phyloP scores from a whole-genome alignment of 176 grass and related monocot species.

The Phyllostachys edulis region DNA sequence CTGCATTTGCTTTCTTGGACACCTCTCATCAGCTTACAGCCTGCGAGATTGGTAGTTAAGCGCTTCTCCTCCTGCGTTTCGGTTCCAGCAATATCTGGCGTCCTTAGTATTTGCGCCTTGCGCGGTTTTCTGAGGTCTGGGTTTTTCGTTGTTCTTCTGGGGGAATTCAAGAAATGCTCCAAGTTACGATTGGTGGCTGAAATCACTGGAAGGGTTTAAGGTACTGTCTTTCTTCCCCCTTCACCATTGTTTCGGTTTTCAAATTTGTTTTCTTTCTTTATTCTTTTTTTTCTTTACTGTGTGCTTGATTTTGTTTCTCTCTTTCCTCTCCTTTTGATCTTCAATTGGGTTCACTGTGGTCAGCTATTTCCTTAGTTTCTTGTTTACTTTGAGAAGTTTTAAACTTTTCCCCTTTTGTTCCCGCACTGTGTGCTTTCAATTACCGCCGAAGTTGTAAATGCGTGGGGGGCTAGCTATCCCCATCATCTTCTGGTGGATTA shows the following conservation, averaged over 20 bases:
- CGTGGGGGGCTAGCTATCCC: not conserved
- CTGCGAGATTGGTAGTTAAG: not conserved
- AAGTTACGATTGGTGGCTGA: not conserved
- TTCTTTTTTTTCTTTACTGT: not conserved
- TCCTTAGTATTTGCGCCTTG: not conserved
- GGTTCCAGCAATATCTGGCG: slow-evolving; percentile 2
- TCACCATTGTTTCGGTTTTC: not conserved
- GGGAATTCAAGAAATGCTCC: slow-evolving; percentile 30
- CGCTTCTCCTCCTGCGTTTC: not conserved
- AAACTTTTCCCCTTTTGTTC: not conserved
- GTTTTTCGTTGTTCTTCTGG: not conserved
- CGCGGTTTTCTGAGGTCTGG: not conserved
- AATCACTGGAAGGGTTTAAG: slow-evolving; percentile 31
- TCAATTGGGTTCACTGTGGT: not conserved
- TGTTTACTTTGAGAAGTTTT: not conserved
- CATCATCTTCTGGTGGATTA: not conserved
- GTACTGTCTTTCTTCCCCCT: not conserved
- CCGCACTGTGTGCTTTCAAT: not conserved
- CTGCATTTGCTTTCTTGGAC: not conserved
- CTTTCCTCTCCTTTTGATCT: not conserved
- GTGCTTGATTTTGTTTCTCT: not conserved
- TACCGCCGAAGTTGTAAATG: not conserved
- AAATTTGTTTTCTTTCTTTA: not conserved
- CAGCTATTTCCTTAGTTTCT: not conserved
- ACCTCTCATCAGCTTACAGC: not conserved